A percentile compares a stretch with the other conserved stretches of the same genome.
These are phyloP conservation scores for Peterozyma xylosa DNA, from an alignment of 805 yeast species.

Conservation along the genomic window DNA sequence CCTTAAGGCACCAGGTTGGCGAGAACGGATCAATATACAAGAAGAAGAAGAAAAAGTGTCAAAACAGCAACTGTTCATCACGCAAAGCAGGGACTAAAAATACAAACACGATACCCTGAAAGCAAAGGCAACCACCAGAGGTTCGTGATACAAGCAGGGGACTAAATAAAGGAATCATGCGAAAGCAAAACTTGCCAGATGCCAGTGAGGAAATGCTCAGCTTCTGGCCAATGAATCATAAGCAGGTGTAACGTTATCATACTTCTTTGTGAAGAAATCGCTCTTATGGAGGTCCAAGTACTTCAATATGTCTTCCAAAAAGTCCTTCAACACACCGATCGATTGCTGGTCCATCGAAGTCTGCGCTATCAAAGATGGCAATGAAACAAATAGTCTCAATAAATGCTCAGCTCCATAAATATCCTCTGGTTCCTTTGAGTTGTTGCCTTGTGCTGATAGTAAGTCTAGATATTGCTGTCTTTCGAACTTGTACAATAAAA, in stretches of 20 bases:
- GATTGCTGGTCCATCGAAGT: conserved; percentile 79
- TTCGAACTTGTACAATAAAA: conserved; percentile 69
- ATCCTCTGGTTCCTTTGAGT: conserved; percentile 26
- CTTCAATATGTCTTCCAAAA: conserved; percentile 45
- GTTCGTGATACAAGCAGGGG: no score
- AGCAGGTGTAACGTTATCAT: conserved; percentile 44
- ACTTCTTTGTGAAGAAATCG: conserved; percentile 28
- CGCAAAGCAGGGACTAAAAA: no score
- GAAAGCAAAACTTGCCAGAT: background rate
- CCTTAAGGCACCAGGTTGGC: no score
- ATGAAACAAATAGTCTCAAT: conserved; percentile 62
- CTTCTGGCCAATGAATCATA: conserved; percentile 29
- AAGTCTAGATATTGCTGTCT: conserved; percentile 62
- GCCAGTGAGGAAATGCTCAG: background rate
- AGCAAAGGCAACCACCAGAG: no score
- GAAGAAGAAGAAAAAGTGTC: no score
- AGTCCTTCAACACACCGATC: conserved; percentile 43
- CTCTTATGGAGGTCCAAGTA: conserved; percentile 40
- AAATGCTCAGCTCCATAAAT: conserved; percentile 81
- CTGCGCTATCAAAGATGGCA: conserved; percentile 79
- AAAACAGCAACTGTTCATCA: no score
- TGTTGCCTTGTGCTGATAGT: conserved; percentile 13
- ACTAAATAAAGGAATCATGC: no score
- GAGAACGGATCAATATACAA: no score
- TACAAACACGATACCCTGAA: no score